These are phyloP conservation scores for Aureobasidium sp. DNA, from an alignment of 2,329 filamentous ascomycete genomes.

Conservation along the genomic window DNA sequence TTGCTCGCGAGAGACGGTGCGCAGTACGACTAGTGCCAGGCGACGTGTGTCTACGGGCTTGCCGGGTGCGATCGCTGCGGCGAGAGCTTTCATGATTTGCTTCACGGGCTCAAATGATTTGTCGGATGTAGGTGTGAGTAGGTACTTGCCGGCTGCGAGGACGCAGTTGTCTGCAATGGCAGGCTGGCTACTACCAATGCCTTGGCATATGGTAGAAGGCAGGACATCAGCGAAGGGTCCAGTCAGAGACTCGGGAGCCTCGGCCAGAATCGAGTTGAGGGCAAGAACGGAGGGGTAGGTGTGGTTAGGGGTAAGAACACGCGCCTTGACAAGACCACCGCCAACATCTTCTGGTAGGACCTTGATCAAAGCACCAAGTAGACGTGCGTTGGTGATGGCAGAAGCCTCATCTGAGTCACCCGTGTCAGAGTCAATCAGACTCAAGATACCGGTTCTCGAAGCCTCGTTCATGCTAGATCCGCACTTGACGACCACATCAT, in stretches of 20 bases:
- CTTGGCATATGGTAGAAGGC: constrained; percentile 67
- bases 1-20: constrained; percentile 72
- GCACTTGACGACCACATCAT: constrained; percentile 92
- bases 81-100: constrained; percentile 70
- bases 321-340: constrained; percentile 53
- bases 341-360: constrained; percentile 70
- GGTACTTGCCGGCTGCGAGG: constrained; percentile 82
- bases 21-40: constrained; percentile 75
- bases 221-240: constrained; percentile 65
- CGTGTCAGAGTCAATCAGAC: constrained; percentile 76
- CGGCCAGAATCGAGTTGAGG: constrained; percentile 79
- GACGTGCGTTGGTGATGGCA: constrained; percentile 81
- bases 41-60: constrained; percentile 75
- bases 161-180: constrained; percentile 83
- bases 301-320: constrained; percentile 69
- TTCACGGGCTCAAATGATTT: constrained; percentile 71
- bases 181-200: constrained; percentile 62
- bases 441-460: constrained; percentile 76
- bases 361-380: constrained; percentile 83
- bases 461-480: constrained; percentile 90
- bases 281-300: constrained; percentile 73
- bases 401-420: constrained; percentile 64
- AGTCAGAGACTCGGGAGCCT: constrained; percentile 64
- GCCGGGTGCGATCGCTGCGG: constrained; percentile 61
- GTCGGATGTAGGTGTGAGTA: constrained; percentile 57